phyloP scores from a whole-genome alignment of 2,329 filamentous ascomycete genomes.

The Coniochaeta hoffmannii region DNA sequence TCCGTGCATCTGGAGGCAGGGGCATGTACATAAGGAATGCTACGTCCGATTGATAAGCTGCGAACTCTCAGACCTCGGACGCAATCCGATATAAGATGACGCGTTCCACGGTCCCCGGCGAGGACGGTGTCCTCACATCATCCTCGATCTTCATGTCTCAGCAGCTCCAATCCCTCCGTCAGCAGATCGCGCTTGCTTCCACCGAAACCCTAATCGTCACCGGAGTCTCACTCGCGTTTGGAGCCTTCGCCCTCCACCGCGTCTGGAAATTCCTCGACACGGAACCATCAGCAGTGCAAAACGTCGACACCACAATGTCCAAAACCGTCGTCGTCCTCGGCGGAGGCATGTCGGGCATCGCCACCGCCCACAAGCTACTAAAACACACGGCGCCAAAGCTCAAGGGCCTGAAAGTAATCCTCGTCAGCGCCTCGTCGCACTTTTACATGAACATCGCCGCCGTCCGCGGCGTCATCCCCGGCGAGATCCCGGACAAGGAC shows the following conservation, averaged over 20 bases:
- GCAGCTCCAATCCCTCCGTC: neutral
- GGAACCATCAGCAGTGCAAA: neutral
- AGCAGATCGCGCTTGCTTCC: neutral
- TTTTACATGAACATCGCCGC: slow-evolving; percentile 17
- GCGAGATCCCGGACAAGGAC: slow-evolving; percentile 26
- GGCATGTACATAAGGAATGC: neutral
- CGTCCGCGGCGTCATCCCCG: slow-evolving; percentile 18
- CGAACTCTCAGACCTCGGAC: neutral
- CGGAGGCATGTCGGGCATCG: slow-evolving; percentile 37
- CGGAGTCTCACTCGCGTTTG: neutral
- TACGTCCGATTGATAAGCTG: neutral
- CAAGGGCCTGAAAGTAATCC: slow-evolving; percentile 23
- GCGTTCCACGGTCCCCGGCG: neutral
- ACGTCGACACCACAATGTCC: slow-evolving; percentile 7
- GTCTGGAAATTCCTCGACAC: neutral
- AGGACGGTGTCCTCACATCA: neutral
- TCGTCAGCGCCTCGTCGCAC: slow-evolving; percentile 19
- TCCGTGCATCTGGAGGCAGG: too few species aligned
- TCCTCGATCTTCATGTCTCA: neutral
- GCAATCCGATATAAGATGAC: neutral
- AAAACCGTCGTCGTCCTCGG: slow-evolving; percentile 41
- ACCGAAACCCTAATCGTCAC: neutral
- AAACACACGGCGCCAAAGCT: slow-evolving; percentile 31
- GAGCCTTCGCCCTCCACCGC: neutral
- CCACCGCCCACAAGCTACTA: slow-evolving; percentile 43